phyloP scores from a whole-genome alignment of 208 protist genomes.

The Acanthamoeba healyi region DNA sequence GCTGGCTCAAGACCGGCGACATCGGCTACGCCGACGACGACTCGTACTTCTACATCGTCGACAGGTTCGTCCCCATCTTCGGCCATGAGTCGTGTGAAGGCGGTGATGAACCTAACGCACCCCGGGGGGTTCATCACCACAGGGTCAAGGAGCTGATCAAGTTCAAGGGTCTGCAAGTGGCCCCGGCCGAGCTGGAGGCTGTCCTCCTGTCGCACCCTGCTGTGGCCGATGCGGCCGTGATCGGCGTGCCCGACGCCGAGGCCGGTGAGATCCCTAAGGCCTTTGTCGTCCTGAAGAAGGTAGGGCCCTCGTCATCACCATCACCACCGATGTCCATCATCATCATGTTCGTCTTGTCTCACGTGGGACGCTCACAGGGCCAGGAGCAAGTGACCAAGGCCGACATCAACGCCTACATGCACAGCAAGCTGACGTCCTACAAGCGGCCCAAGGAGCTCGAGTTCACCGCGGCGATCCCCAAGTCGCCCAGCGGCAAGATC shows the following conservation, averaged over 20 bases:
- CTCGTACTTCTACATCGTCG: slow-evolving; percentile 63
- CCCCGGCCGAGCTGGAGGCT: slow-evolving; percentile 92
- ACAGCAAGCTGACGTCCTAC: slow-evolving; percentile 85
- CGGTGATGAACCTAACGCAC: neutral
- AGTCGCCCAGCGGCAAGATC: slow-evolving; percentile 91
- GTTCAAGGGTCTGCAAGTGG: slow-evolving; percentile 94
- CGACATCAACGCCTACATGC: slow-evolving; percentile 87
- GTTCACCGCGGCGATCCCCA: slow-evolving; percentile 89
- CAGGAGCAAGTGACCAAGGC: slow-evolving; percentile 76
- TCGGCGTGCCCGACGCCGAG: slow-evolving; percentile 87
- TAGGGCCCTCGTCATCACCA: neutral
- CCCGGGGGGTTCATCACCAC: too few species aligned
- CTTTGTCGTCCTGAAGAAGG: slow-evolving; percentile 86
- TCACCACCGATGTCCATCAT: neutral
- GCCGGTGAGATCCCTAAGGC: slow-evolving; percentile 89
- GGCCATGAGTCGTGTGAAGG: neutral
- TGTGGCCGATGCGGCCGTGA: slow-evolving; percentile 90
- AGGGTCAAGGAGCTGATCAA: slow-evolving; percentile 95
- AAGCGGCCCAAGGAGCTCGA: slow-evolving; percentile 91
- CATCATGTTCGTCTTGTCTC: neutral
- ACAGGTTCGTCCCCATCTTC: neutral
- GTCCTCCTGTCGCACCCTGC: slow-evolving; percentile 37
- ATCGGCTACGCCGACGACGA: slow-evolving; percentile 42
- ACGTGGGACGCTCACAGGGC: neutral
- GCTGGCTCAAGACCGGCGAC: slow-evolving; percentile 61